A percentile compares a stretch with the other conserved stretches of the same genome.
Evolutionary conservation across 306 rosid genomes (phyloP).

Genomic region (Senna siamea): DNA sequence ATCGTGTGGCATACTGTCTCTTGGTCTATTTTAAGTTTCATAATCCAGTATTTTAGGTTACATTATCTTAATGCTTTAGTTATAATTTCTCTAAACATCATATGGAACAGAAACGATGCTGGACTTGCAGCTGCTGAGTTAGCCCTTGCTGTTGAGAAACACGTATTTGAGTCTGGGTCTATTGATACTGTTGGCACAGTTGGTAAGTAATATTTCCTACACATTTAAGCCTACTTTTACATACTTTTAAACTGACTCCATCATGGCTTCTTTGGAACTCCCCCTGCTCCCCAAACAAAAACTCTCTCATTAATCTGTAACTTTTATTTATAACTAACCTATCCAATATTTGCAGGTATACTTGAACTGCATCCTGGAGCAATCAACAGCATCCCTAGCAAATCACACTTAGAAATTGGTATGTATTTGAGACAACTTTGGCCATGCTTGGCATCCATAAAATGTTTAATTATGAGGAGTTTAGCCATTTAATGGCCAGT

Average conservation of each 20-base stretch:
- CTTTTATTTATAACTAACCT: constrained; percentile 13
- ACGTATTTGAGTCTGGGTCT: constrained; percentile 89
- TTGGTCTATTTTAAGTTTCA: background rate
- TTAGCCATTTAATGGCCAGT: constrained; percentile 28
- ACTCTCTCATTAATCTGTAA: background rate
- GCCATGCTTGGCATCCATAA: constrained; percentile 16
- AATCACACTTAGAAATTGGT: constrained; percentile 91
- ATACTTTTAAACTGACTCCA: background rate
- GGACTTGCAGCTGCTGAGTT: constrained; percentile 97
- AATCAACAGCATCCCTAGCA: constrained; percentile 96
- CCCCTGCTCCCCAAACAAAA: background rate
- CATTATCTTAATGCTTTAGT: constrained; percentile 21
- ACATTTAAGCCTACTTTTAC: background rate
- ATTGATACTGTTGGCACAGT: constrained; percentile 94
- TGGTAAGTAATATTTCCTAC: constrained; percentile 55
- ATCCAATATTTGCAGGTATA: constrained; percentile 63
- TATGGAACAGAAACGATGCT: constrained; percentile 80
- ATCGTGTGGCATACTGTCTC: background rate
- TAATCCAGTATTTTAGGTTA: constrained; percentile 14
- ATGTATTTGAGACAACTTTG: constrained; percentile 35
- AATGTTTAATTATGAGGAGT: constrained; percentile 26
- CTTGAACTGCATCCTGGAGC: constrained; percentile 92
- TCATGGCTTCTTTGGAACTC: background rate
- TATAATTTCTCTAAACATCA: constrained; percentile 34
- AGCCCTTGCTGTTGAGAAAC: constrained; percentile 85